A percentile compares a stretch with the other conserved stretches of the same genome.
These are phyloP conservation scores for Ogataea philodendri DNA, from an alignment of 805 yeast species.

Conservation along the genomic window DNA sequence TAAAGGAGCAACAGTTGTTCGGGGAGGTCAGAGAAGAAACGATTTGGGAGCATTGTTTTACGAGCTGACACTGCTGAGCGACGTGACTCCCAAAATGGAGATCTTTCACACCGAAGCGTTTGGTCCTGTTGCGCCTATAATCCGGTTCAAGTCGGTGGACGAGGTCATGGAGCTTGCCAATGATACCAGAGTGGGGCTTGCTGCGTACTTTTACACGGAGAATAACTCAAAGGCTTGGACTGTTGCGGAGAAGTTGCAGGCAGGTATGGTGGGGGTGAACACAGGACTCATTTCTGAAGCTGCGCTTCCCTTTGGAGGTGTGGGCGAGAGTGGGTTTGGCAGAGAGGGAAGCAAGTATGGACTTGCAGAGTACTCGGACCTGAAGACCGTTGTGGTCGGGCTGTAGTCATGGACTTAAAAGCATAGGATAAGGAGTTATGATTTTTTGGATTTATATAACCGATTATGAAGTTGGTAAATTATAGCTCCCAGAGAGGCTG, in stretches of 20 bases:
- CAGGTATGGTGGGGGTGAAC: slow-evolving; percentile 79
- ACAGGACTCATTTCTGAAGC: slow-evolving; percentile 67
- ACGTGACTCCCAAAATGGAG: slow-evolving; percentile 54
- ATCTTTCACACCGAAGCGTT: slow-evolving; percentile 67
- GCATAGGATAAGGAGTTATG: not conserved
- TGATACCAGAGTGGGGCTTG: slow-evolving; percentile 63
- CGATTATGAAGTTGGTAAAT: slow-evolving; percentile 34
- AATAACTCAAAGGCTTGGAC: slow-evolving; percentile 49
- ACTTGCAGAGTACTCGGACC: slow-evolving; percentile 61
- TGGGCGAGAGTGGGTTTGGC: slow-evolving; percentile 72
- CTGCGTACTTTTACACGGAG: slow-evolving; percentile 65
- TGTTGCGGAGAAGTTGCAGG: slow-evolving; percentile 60
- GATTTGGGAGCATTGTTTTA: slow-evolving; percentile 66
- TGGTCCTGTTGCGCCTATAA: slow-evolving; percentile 73
- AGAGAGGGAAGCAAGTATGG: slow-evolving; percentile 76
- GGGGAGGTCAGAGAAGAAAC: slow-evolving; percentile 56
- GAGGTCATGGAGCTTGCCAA: slow-evolving; percentile 60
- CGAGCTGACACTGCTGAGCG: slow-evolving; percentile 60
- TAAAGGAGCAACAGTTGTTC: slow-evolving; percentile 57
- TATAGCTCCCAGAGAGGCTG: slow-evolving; percentile 57
- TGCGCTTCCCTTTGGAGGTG: slow-evolving; percentile 68
- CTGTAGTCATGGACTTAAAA: too few relatives aligned
- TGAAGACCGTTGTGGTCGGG: slow-evolving; percentile 59
- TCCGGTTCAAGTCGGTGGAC: slow-evolving; percentile 53
- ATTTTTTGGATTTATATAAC: not conserved